Conservation (phyloP, 2,329 filamentous ascomycete species). For the Ceratocystis ficicola region DNA sequence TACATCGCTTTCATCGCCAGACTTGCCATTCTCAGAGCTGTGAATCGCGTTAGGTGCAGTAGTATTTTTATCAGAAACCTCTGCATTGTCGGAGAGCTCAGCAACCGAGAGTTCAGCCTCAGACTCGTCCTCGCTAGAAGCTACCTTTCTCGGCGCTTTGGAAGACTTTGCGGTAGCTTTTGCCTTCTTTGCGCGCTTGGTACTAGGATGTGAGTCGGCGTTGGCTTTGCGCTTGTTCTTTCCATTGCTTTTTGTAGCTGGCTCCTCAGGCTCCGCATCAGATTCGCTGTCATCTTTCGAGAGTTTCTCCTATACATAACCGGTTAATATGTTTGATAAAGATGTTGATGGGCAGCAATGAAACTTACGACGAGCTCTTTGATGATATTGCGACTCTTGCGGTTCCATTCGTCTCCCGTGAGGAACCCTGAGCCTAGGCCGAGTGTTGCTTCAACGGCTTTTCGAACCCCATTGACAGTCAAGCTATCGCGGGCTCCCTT, state of each 20-base stretch:
- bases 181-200: conserved; percentile 23
- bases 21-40: conserved; percentile 27
- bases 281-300: conserved; percentile 8
- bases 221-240: conserved; percentile 29
- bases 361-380: conserved; percentile 41
- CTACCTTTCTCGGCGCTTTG: neutral
- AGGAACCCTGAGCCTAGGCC: conserved; percentile 42
- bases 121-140: conserved; percentile 20
- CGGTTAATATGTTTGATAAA: neutral
- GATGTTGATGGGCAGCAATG: neutral
- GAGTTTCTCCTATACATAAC: conserved; percentile 6
- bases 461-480: conserved; percentile 47
- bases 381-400: conserved; percentile 46
- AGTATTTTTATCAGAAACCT: neutral
- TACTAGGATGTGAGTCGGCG: conserved; percentile 24
- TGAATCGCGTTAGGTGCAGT: conserved; percentile 21
- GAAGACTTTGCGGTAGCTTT: neutral
- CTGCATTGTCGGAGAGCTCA: neutral
- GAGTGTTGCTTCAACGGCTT: conserved; percentile 38
- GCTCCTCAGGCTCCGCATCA: conserved; percentile 11
- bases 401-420: conserved; percentile 41
- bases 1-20: conserved; percentile 39
- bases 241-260: neutral
- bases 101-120: conserved; percentile 9
- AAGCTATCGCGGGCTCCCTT: conserved; percentile 34